A percentile compares a stretch with the other conserved stretches of the same genome.
Evolutionary conservation across 2,329 filamentous ascomycete species (phyloP).

Genomic region (Orbilia brochopaga): DNA sequence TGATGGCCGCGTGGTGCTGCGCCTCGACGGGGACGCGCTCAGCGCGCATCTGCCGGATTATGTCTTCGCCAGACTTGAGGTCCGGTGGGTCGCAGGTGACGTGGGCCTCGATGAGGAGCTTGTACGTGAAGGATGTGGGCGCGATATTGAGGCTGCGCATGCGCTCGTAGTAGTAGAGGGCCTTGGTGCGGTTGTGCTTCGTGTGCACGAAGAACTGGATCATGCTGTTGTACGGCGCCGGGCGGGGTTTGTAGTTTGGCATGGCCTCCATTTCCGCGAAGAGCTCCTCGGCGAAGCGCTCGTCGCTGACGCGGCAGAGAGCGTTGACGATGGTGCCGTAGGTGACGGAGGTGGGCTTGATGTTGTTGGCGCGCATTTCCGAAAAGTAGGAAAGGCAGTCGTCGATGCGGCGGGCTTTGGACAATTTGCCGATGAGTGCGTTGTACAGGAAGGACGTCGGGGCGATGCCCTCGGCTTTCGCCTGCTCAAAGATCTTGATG

Average conservation of each 20-base stretch:
- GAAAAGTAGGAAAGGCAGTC: constrained; percentile 98
- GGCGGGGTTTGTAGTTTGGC: constrained; percentile 97
- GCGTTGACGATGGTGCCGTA: constrained; percentile 99
- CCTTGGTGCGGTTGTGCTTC: constrained; percentile 93
- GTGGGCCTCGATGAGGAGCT: constrained; percentile 93
- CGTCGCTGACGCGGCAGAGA: constrained; percentile 93
- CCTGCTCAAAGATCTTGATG: constrained; percentile 94
- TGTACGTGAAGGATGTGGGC: constrained; percentile 95
- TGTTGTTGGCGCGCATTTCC: constrained; percentile 91
- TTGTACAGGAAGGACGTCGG: constrained; percentile 98
- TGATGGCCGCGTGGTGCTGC: constrained; percentile 92
- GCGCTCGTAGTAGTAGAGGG: constrained; percentile 89
- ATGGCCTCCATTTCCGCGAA: constrained; percentile 99
- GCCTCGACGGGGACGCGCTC: constrained; percentile 80
- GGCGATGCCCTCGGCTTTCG: constrained; percentile 90
- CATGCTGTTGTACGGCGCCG: constrained; percentile 97
- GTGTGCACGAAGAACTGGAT: constrained; percentile 99
- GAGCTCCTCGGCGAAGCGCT: constrained; percentile 95
- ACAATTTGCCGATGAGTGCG: constrained; percentile 94
- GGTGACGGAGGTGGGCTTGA: constrained; percentile 95
- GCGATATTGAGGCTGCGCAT: constrained; percentile 87
- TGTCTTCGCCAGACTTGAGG: constrained; percentile 82
- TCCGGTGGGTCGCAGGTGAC: constrained; percentile 91
- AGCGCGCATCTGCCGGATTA: constrained; percentile 77
- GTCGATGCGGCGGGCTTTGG: constrained; percentile 95